phyloP scores from a whole-genome alignment of 75 land plant genomes.

The Chamaecyparis obtusa region DNA sequence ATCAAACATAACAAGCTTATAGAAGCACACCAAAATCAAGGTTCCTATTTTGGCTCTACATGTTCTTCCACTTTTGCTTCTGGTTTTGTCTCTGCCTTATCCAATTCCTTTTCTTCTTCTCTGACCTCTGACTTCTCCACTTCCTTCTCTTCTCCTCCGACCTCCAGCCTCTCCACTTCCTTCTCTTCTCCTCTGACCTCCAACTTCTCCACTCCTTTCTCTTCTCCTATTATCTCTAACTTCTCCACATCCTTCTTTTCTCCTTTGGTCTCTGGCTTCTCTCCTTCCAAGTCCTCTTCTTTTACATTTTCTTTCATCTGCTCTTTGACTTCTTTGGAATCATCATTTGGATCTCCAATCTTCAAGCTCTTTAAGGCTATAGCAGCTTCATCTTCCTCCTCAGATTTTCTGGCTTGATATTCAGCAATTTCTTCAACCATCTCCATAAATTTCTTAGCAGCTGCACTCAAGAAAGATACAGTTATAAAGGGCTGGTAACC shows the following conservation, averaged over 20 bases:
- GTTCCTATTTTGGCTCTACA: neutral
- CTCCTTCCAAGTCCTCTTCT: neutral
- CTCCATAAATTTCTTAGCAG: slow-evolving; percentile 56
- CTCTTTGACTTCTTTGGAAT: neutral
- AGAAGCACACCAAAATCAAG: slow-evolving; percentile 1
- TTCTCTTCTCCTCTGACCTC: neutral
- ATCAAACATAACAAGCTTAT: neutral
- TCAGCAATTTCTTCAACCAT: slow-evolving; percentile 53
- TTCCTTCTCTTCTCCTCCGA: slow-evolving; percentile 2
- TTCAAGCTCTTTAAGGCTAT: slow-evolving; percentile 5
- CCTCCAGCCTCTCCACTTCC: neutral
- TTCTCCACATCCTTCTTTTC: neutral
- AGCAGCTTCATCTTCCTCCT: slow-evolving; percentile 38
- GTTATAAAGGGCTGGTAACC: neutral
- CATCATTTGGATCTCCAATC: slow-evolving; percentile 7
- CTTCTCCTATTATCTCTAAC: neutral
- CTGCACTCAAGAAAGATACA: slow-evolving; percentile 20
- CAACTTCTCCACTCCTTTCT: neutral
- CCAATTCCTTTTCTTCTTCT: neutral
- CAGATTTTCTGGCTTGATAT: slow-evolving; percentile 18
- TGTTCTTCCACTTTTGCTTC: neutral
- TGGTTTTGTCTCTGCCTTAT: neutral
- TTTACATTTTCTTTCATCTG: neutral
- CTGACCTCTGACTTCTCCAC: neutral
- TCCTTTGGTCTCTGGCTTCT: neutral